These are phyloP conservation scores for Linanthus parryae DNA, from an alignment of 148 eudicot genomes.

Conservation along the genomic window DNA sequence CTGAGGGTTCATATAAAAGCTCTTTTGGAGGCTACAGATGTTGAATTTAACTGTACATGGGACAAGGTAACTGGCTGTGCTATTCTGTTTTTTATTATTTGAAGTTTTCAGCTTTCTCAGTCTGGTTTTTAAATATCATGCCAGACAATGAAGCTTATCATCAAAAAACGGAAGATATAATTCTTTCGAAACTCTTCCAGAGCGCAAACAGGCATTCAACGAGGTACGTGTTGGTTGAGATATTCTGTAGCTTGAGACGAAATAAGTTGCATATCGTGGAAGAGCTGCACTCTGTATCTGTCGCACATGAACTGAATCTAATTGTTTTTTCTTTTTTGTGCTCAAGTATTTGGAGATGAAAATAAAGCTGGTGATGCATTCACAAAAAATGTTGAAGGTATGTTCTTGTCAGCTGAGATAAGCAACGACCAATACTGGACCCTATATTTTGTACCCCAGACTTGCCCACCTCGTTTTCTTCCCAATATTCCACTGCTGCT, in stretches of 20 bases:
- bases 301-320: background rate
- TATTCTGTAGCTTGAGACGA: too few relatives aligned
- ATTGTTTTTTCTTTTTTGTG: constrained; percentile 8
- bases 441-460: too few relatives aligned
- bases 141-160: constrained; percentile 94
- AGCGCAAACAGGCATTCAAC: constrained; percentile 92
- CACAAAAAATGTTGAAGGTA: constrained; percentile 92
- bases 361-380: constrained; percentile 83
- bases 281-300: too few relatives aligned
- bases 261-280: too few relatives aligned
- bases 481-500: too few relatives aligned
- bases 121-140: constrained; percentile 10
- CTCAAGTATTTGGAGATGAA: constrained; percentile 82
- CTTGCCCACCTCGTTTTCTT: too few relatives aligned
- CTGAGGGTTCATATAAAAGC: constrained; percentile 86
- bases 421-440: too few relatives aligned
- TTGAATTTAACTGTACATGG: constrained; percentile 94
- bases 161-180: constrained; percentile 88
- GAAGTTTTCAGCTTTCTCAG: background rate
- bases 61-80: constrained; percentile 64
- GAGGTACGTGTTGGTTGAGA: constrained; percentile 49
- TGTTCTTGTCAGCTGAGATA: too few relatives aligned
- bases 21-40: constrained; percentile 82
- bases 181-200: constrained; percentile 86
- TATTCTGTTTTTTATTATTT: too few relatives aligned